Evolutionary conservation across 192 early-diverging fungal genomes (phyloP).

Genomic region (Coemansia sp.): DNA sequence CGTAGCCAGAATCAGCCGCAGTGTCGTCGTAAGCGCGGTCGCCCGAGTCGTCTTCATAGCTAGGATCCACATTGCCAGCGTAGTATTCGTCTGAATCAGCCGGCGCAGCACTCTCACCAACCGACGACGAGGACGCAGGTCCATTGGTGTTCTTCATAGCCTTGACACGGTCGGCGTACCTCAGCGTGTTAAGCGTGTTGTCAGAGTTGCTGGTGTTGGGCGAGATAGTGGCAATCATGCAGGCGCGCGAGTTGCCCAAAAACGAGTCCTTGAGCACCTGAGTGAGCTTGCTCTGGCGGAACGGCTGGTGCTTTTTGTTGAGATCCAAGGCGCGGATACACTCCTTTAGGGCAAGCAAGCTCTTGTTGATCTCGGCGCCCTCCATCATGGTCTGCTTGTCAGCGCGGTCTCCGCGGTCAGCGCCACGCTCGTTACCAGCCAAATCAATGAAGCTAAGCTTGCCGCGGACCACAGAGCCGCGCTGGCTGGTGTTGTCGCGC

Average conservation of each 20-base stretch:
- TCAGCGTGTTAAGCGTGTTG: slow-evolving; percentile 94
- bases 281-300: slow-evolving; percentile 96
- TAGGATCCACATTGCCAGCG: slow-evolving; percentile 23
- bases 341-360: slow-evolving; percentile 95
- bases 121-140: slow-evolving; percentile 16
- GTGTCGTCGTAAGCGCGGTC: slow-evolving; percentile 31
- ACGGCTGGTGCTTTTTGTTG: slow-evolving; percentile 94
- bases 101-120: slow-evolving; percentile 33
- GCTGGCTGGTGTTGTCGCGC: slow-evolving; percentile 56
- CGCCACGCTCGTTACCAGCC: slow-evolving; percentile 97
- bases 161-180: slow-evolving; percentile 89
- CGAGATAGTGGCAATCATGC: slow-evolving; percentile 99
- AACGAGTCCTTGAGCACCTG: slow-evolving; percentile 98
- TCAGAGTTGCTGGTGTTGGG: slow-evolving; percentile 95
- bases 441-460: slow-evolving; percentile 98
- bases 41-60: slow-evolving; percentile 56
- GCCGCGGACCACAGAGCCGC: slow-evolving; percentile 65
- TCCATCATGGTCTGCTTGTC: slow-evolving; percentile 97
- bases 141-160: slow-evolving; percentile 36
- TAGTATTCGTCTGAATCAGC: slow-evolving; percentile 48
- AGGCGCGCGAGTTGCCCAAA: slow-evolving; percentile 95
- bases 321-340: slow-evolving; percentile 97
- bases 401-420: slow-evolving; percentile 88
- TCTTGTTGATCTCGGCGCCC: slow-evolving; percentile 99
- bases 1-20: slow-evolving; percentile 8